These are phyloP conservation scores for Akanthomyces lecanii DNA, from an alignment of 2,329 filamentous ascomycete species.

Conservation along the genomic window DNA sequence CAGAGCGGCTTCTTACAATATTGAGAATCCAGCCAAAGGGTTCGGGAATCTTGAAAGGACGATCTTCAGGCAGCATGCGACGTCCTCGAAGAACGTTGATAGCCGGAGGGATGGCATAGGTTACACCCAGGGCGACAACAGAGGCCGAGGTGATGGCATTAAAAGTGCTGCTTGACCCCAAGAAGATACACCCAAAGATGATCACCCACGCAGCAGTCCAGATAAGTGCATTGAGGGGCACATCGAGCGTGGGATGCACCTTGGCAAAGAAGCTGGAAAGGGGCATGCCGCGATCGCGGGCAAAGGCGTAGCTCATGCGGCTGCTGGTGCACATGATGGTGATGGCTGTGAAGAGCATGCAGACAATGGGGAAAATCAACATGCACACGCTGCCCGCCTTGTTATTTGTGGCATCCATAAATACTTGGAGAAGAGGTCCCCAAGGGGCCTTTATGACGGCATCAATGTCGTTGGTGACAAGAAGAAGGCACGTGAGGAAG, in stretches of 20 bases:
- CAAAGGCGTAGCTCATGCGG: conserved; percentile 65
- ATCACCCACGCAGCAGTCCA: conserved; percentile 58
- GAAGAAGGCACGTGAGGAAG: conserved; percentile 59
- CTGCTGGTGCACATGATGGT: conserved; percentile 62
- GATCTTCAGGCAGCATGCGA: conserved; percentile 10
- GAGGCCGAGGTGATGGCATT: conserved; percentile 68
- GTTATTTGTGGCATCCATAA: conserved; percentile 58
- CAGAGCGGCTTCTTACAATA: background rate
- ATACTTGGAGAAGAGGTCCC: conserved; percentile 58
- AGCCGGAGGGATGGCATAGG: conserved; percentile 68
- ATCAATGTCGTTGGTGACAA: conserved; percentile 56
- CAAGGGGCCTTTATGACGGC: conserved; percentile 50
- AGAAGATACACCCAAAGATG: conserved; percentile 65
- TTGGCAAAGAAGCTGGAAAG: conserved; percentile 55
- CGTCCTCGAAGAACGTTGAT: conserved; percentile 47
- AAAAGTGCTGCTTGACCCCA: conserved; percentile 62
- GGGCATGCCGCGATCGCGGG: conserved; percentile 60
- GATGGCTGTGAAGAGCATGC: conserved; percentile 59
- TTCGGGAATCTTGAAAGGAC: conserved; percentile 12
- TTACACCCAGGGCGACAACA: conserved; percentile 67
- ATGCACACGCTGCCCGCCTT: conserved; percentile 59
- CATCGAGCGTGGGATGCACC: conserved; percentile 56
- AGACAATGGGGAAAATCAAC: conserved; percentile 61
- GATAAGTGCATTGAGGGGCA: conserved; percentile 65
- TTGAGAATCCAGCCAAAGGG: conserved; percentile 15